Conservation (phyloP, 2,329 filamentous ascomycete species). For the Juglanconis juglandina region DNA sequence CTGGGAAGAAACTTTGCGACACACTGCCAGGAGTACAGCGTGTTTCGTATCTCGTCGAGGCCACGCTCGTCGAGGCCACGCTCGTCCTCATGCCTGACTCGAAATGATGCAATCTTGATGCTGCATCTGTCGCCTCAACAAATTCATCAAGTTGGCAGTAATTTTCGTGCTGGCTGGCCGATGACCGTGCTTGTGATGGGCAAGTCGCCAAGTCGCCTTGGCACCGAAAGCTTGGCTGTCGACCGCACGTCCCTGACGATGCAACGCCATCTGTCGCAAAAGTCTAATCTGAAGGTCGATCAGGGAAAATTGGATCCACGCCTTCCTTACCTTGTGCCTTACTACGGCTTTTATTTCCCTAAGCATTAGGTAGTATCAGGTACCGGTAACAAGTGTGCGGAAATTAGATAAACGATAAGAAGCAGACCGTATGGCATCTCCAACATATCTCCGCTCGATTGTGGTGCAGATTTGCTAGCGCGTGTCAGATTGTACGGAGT, state of each 20-base stretch:
- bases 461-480: too few relatives aligned
- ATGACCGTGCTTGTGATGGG: background rate
- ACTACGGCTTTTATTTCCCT: conserved; percentile 1
- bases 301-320: conserved; percentile 8
- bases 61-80: background rate
- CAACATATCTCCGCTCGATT: too few relatives aligned
- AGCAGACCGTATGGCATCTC: too few relatives aligned
- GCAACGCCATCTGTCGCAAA: conserved; percentile 27
- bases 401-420: too few relatives aligned
- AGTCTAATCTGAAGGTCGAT: conserved; percentile 25
- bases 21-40: background rate
- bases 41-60: conserved; percentile 5
- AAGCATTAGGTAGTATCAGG: background rate
- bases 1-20: background rate
- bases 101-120: too few relatives aligned
- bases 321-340: conserved; percentile 8
- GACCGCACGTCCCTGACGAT: conserved; percentile 23
- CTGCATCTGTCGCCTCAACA: background rate
- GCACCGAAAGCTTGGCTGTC: conserved; percentile 2
- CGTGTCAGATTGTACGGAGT: too few relatives aligned
- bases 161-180: background rate
- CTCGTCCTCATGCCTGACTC: background rate
- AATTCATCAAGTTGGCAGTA: background rate
- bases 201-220: conserved; percentile 1
- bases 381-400: too few relatives aligned